Evolutionary conservation across 2,329 filamentous ascomycete genomes (phyloP), one percentile per base, ranked within the genome.

Genomic region (Penicillium sp.): DNA sequence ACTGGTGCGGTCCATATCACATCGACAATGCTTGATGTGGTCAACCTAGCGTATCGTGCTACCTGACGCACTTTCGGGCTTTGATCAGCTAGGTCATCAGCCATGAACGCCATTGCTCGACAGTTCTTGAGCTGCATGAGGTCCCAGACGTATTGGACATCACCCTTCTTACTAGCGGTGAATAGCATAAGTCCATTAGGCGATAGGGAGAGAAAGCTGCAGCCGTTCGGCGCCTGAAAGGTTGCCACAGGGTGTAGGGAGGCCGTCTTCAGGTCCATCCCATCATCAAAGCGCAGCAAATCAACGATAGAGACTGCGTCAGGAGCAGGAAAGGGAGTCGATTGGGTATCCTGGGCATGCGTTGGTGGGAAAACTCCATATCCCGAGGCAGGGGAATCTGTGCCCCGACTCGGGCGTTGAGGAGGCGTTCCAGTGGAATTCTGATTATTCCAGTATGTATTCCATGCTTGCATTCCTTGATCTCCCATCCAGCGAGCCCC

Each of bases 11-110:
- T 89, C 95, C 95, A 99, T 3, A 87, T 86, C 43, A 96, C 90
- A 68, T 97, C 93, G 22, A 97, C 85, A 54, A 98, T 91, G 53
- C 90, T 90, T 3, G 95, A 91, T 49, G 93, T 89, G 2, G 93
- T 98, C 84, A 97, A 89, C 42, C 95, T 87, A 21, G 91, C 90
- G 70, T 96, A 97, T 58, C 93, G 87, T 8, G 92, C 91, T 58
- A 97, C 82, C 71, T 96, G 91, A 48, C 92, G 88, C 31, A 97
- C 90, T 59, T 73, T 76, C 8, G 71, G 63, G 24, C 64, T 64
- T 29, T 71, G 66, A 24, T 65, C 54, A 19, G 64, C 55, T 16
- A 67, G 64, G 43, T 77, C 71, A 21, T 77, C 75, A 4, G 71
- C 60, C 29, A 78, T 65, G 53, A 77, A 74, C 43, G 66, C 65